Evolutionary conservation across 1,139 yeast species (phyloP).

Genomic region (Schizosaccharomyces versatilis): DNA sequence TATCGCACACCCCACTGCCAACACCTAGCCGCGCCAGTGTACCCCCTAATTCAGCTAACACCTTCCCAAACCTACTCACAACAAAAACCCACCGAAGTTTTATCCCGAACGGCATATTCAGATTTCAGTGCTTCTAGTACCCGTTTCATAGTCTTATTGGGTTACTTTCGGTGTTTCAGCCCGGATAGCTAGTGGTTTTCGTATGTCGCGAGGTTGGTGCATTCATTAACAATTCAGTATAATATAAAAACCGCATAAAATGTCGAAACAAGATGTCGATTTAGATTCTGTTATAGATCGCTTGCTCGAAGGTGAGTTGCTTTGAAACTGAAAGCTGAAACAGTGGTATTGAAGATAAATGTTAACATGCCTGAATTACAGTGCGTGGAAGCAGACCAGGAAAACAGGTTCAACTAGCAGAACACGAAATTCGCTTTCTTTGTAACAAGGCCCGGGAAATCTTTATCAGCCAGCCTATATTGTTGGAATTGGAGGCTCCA

Average conservation of each 20-base stretch:
- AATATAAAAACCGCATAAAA: not conserved
- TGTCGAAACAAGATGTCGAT: slow-evolving; percentile 40
- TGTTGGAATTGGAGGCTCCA: slow-evolving; percentile 89
- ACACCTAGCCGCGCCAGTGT: too few relatives aligned
- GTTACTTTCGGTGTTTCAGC: not conserved
- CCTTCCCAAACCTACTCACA: too few relatives aligned
- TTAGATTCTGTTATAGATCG: slow-evolving; percentile 93
- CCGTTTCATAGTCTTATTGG: too few relatives aligned
- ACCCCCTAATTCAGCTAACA: too few relatives aligned
- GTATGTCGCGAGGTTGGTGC: not conserved
- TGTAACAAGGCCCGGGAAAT: slow-evolving; percentile 96
- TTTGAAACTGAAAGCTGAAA: not conserved
- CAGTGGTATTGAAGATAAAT: too few relatives aligned
- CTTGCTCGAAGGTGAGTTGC: slow-evolving; percentile 36
- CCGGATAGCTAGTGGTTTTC: not conserved
- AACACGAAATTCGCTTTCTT: slow-evolving; percentile 79
- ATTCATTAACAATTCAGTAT: slow-evolving; percentile 34
- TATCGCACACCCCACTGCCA: too few relatives aligned
- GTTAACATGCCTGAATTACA: not conserved
- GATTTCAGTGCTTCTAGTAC: too few relatives aligned
- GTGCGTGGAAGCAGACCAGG: slow-evolving; percentile 98
- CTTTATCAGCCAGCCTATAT: slow-evolving; percentile 88
- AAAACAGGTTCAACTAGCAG: slow-evolving; percentile 80
- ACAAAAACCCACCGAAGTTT: too few relatives aligned
- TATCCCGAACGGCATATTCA: too few relatives aligned